Percentiles rank a stretch among this genome's conserved stretches.
Evolutionary conservation across 352 stramenopile genomes (phyloP).

Genomic region (Plasmopara muralis): DNA sequence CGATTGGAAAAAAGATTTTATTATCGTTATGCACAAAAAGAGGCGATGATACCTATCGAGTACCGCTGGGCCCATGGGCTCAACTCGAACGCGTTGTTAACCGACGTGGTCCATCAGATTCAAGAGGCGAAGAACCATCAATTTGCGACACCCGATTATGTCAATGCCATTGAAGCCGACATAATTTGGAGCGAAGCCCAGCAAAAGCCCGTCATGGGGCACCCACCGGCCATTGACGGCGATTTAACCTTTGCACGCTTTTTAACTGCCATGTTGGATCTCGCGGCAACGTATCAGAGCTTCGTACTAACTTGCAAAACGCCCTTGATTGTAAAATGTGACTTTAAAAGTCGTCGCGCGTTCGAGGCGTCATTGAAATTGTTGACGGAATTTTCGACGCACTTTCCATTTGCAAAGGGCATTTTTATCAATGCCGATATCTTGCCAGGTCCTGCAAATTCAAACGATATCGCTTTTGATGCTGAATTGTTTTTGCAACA

Average conservation of each 20-base stretch:
- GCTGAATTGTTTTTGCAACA: constrained; percentile 38
- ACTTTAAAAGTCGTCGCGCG: constrained; percentile 60
- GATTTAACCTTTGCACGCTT: constrained; percentile 45
- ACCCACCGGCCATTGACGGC: constrained; percentile 48
- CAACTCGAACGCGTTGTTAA: constrained; percentile 40
- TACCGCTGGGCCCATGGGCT: constrained; percentile 67
- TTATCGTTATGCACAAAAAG: no score
- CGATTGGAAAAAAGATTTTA: no score
- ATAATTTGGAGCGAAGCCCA: constrained; percentile 56
- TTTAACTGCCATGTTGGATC: constrained; percentile 36
- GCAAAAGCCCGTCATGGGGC: constrained; percentile 53
- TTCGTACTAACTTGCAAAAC: constrained; percentile 12
- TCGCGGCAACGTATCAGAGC: constrained; percentile 18
- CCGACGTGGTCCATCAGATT: constrained; percentile 26
- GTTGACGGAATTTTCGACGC: constrained; percentile 29
- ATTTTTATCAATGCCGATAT: constrained; percentile 74
- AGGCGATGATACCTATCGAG: constrained; percentile 35
- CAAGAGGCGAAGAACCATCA: constrained; percentile 11
- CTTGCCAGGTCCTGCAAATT: constrained; percentile 44
- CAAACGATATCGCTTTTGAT: constrained; percentile 33
- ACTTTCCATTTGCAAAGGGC: constrained; percentile 42
- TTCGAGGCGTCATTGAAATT: constrained; percentile 32
- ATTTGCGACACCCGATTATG: constrained; percentile 19
- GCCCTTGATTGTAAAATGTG: constrained; percentile 61
- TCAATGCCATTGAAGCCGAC: constrained; percentile 66